A percentile compares a stretch with the other conserved stretches of the same genome.
These are phyloP conservation scores for Calcarisporium arbuscula DNA, from an alignment of 2,329 filamentous ascomycete genomes.

Conservation along the genomic window DNA sequence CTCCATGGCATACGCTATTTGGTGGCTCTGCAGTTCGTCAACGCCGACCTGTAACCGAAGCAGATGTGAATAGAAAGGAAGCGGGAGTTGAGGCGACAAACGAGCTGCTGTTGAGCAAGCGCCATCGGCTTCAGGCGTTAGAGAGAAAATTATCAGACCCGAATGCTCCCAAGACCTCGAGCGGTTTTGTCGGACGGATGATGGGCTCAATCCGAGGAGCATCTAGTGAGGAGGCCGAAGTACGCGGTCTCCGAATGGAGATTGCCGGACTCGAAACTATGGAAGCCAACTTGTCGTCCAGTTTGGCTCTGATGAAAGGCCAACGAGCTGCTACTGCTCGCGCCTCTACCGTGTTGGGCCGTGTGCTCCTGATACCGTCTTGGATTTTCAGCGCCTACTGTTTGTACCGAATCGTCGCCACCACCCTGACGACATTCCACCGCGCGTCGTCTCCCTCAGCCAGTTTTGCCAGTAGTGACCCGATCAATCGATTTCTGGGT, in stretches of 20 bases:
- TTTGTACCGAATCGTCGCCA: conserved; percentile 73
- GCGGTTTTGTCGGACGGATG: conserved; percentile 66
- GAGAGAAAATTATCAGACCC: conserved; percentile 48
- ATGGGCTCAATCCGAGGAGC: conserved; percentile 65
- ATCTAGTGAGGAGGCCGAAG: conserved; percentile 52
- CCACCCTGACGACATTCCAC: conserved; percentile 59
- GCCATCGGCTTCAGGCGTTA: conserved; percentile 63
- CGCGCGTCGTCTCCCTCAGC: conserved; percentile 38
- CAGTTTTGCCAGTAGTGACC: conserved; percentile 64
- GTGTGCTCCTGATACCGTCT: conserved; percentile 53
- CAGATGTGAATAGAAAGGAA: conserved; percentile 70
- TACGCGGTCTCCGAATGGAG: conserved; percentile 62
- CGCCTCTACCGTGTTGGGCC: conserved; percentile 61
- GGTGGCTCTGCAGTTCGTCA: conserved; percentile 46
- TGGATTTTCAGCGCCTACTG: conserved; percentile 76
- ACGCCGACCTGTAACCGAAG: conserved; percentile 59
- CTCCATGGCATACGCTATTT: conserved; percentile 81
- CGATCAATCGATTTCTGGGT: conserved; percentile 76
- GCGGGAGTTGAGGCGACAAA: conserved; percentile 71
- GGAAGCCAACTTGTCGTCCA: conserved; percentile 62
- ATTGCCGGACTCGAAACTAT: conserved; percentile 76
- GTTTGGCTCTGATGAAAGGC: conserved; percentile 56
- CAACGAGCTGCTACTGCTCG: conserved; percentile 59
- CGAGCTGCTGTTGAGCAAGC: conserved; percentile 72
- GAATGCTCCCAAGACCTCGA: conserved; percentile 31